These are phyloP conservation scores for Candida mesenterica DNA, from an alignment of 1,139 yeast genomes.

Conservation along the genomic window DNA sequence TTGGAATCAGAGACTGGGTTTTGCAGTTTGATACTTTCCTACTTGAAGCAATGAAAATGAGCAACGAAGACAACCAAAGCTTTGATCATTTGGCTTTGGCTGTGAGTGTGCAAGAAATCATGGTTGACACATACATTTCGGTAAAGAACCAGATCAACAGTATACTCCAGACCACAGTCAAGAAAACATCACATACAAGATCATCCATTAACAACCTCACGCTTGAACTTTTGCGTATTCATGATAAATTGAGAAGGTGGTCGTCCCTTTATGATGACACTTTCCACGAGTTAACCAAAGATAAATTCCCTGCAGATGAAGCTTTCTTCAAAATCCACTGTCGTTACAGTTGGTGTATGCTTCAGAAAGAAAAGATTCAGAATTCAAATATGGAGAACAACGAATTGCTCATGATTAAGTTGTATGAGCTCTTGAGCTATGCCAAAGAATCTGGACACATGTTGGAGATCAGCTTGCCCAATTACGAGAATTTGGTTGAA, in stretches of 20 bases:
- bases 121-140: slow-evolving; percentile 50
- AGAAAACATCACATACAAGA: slow-evolving; percentile 22
- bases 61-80: slow-evolving; percentile 3
- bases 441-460: slow-evolving; percentile 8
- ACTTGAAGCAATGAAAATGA: slow-evolving; percentile 6
- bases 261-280: slow-evolving; percentile 18
- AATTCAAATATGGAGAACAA: slow-evolving; percentile 33
- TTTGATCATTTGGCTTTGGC: slow-evolving; percentile 14
- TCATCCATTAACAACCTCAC: slow-evolving; percentile 28
- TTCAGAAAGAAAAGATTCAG: slow-evolving; percentile 31
- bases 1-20: slow-evolving; percentile 33
- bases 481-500: slow-evolving; percentile 59
- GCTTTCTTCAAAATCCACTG: slow-evolving; percentile 8
- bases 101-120: slow-evolving; percentile 50
- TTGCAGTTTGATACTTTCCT: slow-evolving; percentile 29
- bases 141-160: slow-evolving; percentile 27
- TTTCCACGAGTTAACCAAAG: slow-evolving; percentile 9
- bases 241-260: slow-evolving; percentile 44
- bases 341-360: slow-evolving; percentile 37
- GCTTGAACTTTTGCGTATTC: slow-evolving; percentile 36
- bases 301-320: neutral
- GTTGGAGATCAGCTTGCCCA: slow-evolving; percentile 29
- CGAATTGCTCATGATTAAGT: slow-evolving; percentile 23
- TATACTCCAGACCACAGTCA: slow-evolving; percentile 17
- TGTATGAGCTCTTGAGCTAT: slow-evolving; percentile 21